Evolutionary conservation across 1,139 yeast species (phyloP).

Genomic region (Eremothecium cymbalariae): DNA sequence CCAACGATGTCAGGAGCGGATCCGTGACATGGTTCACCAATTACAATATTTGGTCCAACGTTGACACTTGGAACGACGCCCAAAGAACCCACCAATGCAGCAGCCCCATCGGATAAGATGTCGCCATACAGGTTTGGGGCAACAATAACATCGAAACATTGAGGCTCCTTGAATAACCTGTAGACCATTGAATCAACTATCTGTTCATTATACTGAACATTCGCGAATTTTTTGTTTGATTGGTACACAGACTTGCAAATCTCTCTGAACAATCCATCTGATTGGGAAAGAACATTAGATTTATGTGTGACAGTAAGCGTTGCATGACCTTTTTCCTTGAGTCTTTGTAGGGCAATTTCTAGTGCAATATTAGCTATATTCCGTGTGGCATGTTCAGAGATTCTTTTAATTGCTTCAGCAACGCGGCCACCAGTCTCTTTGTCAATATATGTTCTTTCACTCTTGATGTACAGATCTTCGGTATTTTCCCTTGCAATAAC

Average conservation of each 20-base stretch:
- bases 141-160: conserved; percentile 91
- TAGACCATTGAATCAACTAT: conserved; percentile 98
- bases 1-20: conserved; percentile 99
- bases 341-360: conserved; percentile 88
- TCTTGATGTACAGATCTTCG: conserved; percentile 92
- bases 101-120: conserved; percentile 96
- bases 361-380: conserved; percentile 86
- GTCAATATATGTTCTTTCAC: conserved; percentile 65
- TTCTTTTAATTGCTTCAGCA: conserved; percentile 97
- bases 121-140: conserved; percentile 99
- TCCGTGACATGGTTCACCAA: conserved; percentile 99
- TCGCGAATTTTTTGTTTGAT: conserved; percentile 49
- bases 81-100: conserved; percentile 94
- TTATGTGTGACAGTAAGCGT: conserved; percentile 90
- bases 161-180: conserved; percentile 97
- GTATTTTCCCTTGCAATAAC: conserved; percentile 98
- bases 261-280: conserved; percentile 96
- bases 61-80: conserved; percentile 98
- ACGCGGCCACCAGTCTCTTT: conserved; percentile 74
- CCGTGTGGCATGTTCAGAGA: conserved; percentile 76
- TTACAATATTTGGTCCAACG: conserved; percentile 91
- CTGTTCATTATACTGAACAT: conserved; percentile 76
- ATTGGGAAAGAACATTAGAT: conserved; percentile 84
- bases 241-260: conserved; percentile 72
- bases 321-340: conserved; percentile 63